Conservation (phyloP, 179 eudicot species). For the Corrigiola litoralis region DNA sequence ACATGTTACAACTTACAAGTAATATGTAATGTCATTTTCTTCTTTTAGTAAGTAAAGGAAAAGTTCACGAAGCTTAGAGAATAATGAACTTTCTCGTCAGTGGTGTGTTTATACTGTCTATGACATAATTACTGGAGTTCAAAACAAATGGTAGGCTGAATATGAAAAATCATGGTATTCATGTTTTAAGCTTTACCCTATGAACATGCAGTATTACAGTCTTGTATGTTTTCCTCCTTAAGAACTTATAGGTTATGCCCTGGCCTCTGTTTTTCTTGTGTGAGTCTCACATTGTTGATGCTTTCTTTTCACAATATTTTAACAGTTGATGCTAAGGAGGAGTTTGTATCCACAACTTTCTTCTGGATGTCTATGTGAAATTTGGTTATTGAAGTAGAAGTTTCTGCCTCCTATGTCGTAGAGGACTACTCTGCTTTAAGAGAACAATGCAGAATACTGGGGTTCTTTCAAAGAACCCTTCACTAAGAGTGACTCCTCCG, state of each 20-base stretch:
- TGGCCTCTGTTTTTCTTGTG: background rate
- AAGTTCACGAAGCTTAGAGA: too few relatives aligned
- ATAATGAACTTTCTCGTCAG: too few relatives aligned
- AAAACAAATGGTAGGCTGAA: background rate
- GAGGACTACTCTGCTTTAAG: slow-evolving; percentile 8
- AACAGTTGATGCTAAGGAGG: background rate
- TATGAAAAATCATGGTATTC: background rate
- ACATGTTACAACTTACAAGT: too few relatives aligned
- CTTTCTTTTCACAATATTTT: too few relatives aligned
- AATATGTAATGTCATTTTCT: too few relatives aligned
- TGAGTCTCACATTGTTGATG: too few relatives aligned
- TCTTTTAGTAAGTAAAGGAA: too few relatives aligned
- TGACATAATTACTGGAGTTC: background rate
- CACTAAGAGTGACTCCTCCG: slow-evolving; percentile 62
- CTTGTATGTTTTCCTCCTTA: too few relatives aligned
- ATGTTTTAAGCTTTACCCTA: background rate
- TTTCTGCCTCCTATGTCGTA: slow-evolving; percentile 24
- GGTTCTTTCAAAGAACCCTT: slow-evolving; percentile 59
- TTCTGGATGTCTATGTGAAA: slow-evolving; percentile 4
- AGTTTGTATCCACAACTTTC: background rate
- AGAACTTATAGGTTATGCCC: background rate
- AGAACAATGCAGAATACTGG: slow-evolving; percentile 70
- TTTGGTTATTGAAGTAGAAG: slow-evolving; percentile 11
- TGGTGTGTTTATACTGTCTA: too few relatives aligned
- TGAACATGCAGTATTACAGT: too few relatives aligned